Conservation (phyloP, 805 yeast species). For the Candida pini region DNA sequence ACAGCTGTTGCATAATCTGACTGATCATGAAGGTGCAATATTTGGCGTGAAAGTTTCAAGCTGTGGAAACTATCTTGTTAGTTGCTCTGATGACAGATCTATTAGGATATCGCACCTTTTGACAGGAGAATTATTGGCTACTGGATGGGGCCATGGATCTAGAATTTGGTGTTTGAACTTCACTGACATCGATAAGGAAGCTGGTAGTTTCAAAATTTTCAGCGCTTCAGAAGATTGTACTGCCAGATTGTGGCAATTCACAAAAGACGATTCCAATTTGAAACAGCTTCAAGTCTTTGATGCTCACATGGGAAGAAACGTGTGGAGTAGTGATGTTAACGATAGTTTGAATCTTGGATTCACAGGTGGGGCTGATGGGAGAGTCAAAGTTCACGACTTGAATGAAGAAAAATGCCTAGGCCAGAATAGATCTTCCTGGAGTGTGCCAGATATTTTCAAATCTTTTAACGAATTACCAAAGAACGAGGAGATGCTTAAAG, state of each 20-base stretch:
- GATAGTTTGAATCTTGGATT: slow-evolving; percentile 45
- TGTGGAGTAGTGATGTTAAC: slow-evolving; percentile 72
- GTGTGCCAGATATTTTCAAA: slow-evolving; percentile 29
- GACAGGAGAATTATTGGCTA: slow-evolving; percentile 54
- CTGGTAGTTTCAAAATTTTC: slow-evolving; percentile 32
- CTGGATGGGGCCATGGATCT: slow-evolving; percentile 96
- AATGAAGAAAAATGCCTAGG: slow-evolving; percentile 25
- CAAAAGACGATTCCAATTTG: slow-evolving; percentile 27
- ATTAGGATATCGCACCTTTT: slow-evolving; percentile 66
- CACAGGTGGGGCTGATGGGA: slow-evolving; percentile 94
- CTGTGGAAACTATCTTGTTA: slow-evolving; percentile 50
- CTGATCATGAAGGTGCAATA: slow-evolving; percentile 87
- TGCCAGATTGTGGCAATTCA: slow-evolving; percentile 66
- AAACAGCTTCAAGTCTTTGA: slow-evolving; percentile 46
- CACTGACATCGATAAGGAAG: slow-evolving; percentile 29
- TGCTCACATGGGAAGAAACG: slow-evolving; percentile 78
- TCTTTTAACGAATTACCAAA: slow-evolving; percentile 24
- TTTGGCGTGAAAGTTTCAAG: slow-evolving; percentile 67
- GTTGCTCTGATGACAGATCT: slow-evolving; percentile 94
- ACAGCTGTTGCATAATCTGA: slow-evolving; percentile 46
- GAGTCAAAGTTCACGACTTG: slow-evolving; percentile 59
- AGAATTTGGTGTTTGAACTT: slow-evolving; percentile 84
- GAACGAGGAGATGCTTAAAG: slow-evolving; percentile 56
- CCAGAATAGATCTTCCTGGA: slow-evolving; percentile 24
- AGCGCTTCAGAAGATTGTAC: slow-evolving; percentile 88